phyloP scores from a whole-genome alignment of 1,284 basidiomycete species.

The Melampsora occidentalis region DNA sequence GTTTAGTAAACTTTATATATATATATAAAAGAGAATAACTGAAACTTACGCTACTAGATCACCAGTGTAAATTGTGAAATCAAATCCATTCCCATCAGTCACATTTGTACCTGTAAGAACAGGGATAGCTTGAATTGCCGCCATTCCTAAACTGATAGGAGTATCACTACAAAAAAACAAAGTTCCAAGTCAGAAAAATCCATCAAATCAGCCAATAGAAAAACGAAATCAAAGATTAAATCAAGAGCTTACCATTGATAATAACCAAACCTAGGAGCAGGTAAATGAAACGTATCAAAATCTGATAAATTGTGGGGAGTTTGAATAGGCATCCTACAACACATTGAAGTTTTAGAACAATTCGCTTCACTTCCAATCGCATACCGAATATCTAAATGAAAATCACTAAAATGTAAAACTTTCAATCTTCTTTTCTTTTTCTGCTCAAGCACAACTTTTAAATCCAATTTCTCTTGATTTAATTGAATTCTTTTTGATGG shows the following conservation, averaged over 20 bases:
- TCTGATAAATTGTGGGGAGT: constrained; percentile 60
- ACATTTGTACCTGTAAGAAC: constrained; percentile 63
- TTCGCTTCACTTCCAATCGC: constrained; percentile 70
- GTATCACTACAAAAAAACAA: constrained; percentile 59
- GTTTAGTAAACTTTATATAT: neutral
- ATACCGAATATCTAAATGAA: constrained; percentile 68
- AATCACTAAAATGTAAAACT: constrained; percentile 72
- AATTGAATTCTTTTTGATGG: constrained; percentile 52
- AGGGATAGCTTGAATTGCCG: constrained; percentile 68
- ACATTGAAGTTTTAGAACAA: constrained; percentile 65
- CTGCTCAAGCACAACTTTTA: too few relatives aligned
- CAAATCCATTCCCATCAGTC: constrained; percentile 59
- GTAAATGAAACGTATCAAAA: constrained; percentile 57
- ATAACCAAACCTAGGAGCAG: constrained; percentile 66
- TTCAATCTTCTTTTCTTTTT: constrained; percentile 65
- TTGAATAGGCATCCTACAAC: constrained; percentile 65
- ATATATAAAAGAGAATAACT: neutral
- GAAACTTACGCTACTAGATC: constrained; percentile 65
- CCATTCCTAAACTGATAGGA: constrained; percentile 64
- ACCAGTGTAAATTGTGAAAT: constrained; percentile 69
- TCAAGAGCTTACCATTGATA: constrained; percentile 60
- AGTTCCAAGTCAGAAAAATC: too few relatives aligned
- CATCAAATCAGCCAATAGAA: neutral
- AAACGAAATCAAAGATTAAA: neutral
- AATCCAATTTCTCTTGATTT: constrained; percentile 56